Evolutionary conservation across 345 rosid species (phyloP).

Genomic region (Acer saccharum): DNA sequence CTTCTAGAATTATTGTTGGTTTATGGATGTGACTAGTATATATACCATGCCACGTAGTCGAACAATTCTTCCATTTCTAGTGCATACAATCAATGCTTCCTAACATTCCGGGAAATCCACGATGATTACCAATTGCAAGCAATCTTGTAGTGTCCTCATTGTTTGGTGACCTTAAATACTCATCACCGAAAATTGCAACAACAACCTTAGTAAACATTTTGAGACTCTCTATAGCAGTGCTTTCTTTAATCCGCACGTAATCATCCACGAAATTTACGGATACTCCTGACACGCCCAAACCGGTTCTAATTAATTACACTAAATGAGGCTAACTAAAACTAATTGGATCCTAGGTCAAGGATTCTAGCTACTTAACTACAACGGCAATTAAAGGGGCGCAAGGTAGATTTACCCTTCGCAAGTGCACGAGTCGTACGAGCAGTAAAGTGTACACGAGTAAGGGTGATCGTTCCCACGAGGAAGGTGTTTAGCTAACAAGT

Average conservation of each 20-base stretch:
- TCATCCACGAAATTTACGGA: not conserved
- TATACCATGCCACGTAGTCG: not conserved
- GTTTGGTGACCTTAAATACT: not conserved
- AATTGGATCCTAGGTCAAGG: too few species aligned
- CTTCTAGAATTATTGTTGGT: conserved; percentile 2
- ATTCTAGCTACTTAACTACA: too few species aligned
- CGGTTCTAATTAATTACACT: too few species aligned
- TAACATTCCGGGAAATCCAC: not conserved
- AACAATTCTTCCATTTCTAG: not conserved
- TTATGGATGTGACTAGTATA: not conserved
- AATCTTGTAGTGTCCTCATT: not conserved
- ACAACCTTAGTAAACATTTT: not conserved
- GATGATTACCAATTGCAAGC: not conserved
- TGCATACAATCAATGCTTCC: not conserved
- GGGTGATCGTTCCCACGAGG: too few species aligned
- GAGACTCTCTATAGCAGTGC: not conserved
- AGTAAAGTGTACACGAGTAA: too few species aligned
- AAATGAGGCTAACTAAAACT: too few species aligned
- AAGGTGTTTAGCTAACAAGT: too few species aligned
- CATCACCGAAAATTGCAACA: not conserved
- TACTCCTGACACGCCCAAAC: too few species aligned
- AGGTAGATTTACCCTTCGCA: too few species aligned
- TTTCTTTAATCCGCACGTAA: not conserved
- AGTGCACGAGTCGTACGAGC: too few species aligned
- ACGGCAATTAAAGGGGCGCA: too few species aligned